phyloP scores from a whole-genome alignment of 768 basidiomycete genomes.

The Austroboletus festivus region DNA sequence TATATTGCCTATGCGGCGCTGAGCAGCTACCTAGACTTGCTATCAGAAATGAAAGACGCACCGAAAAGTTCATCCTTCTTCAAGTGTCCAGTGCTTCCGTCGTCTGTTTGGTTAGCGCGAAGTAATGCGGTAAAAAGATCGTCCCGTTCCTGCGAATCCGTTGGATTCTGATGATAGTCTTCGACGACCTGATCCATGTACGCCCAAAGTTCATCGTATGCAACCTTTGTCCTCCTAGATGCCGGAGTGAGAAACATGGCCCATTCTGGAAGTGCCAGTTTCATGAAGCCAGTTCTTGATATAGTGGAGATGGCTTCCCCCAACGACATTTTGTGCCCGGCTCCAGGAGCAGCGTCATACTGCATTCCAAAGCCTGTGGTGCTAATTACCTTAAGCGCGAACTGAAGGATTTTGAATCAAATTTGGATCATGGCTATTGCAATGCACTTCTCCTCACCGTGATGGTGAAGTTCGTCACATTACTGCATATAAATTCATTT shows the following conservation, averaged over 20 bases:
- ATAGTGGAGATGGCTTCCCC: neutral
- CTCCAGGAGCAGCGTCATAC: neutral
- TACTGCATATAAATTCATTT: neutral
- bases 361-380: neutral
- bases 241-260: neutral
- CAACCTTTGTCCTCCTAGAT: neutral
- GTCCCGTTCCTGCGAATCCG: neutral
- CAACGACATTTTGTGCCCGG: neutral
- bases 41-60: neutral
- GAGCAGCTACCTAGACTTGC: neutral
- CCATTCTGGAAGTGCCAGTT: neutral
- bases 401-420: neutral
- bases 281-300: neutral
- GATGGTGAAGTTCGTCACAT: neutral
- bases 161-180: neutral
- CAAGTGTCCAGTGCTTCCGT: neutral
- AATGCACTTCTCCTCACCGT: neutral
- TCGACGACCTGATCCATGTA: neutral
- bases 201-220: neutral
- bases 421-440: neutral
- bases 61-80: neutral
- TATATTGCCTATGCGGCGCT: neutral
- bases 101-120: neutral
- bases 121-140: neutral
- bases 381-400: neutral